Conservation (phyloP, 106 monocot species). For the Allium cepa region DNA sequence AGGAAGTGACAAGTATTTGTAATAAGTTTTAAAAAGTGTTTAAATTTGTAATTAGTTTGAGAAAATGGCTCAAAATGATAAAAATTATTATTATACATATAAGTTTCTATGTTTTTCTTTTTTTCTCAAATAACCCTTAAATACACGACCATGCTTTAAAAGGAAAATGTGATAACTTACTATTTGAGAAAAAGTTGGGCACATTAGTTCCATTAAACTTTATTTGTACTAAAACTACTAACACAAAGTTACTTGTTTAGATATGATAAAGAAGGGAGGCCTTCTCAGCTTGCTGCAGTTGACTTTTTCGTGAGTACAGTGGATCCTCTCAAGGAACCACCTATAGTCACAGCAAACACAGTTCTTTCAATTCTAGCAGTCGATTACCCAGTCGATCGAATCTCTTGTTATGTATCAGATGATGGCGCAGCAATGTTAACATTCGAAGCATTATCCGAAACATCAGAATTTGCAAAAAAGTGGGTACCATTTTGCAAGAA, state of each 20-base stretch:
- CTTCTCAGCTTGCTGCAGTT: slow-evolving; percentile 14
- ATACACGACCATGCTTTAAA: too few species aligned
- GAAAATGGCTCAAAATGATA: too few species aligned
- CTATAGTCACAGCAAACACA: slow-evolving; percentile 18
- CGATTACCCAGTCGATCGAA: slow-evolving; percentile 21
- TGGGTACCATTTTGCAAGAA: slow-evolving; percentile 30
- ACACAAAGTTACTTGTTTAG: slow-evolving; percentile 4
- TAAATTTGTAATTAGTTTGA: too few species aligned
- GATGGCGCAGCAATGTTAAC: slow-evolving; percentile 26
- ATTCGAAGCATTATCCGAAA: slow-evolving; percentile 28
- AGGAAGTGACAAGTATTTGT: too few species aligned
- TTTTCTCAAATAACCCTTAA: too few species aligned
- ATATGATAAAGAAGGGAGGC: slow-evolving; percentile 22
- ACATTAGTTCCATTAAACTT: too few species aligned
- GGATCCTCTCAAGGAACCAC: slow-evolving; percentile 23
- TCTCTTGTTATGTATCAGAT: slow-evolving; percentile 29
- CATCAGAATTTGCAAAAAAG: slow-evolving; percentile 24
- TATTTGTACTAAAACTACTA: too few species aligned
- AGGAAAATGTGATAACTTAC: too few species aligned
- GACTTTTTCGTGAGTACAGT: slow-evolving; percentile 18
- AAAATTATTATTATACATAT: too few species aligned
- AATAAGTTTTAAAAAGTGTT: too few species aligned
- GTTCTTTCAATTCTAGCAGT: slow-evolving; percentile 20
- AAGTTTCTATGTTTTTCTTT: too few species aligned
- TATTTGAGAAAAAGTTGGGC: too few species aligned